Conservation (phyloP, 2,329 filamentous ascomycete species). For the Aspergillus ochraceus region DNA sequence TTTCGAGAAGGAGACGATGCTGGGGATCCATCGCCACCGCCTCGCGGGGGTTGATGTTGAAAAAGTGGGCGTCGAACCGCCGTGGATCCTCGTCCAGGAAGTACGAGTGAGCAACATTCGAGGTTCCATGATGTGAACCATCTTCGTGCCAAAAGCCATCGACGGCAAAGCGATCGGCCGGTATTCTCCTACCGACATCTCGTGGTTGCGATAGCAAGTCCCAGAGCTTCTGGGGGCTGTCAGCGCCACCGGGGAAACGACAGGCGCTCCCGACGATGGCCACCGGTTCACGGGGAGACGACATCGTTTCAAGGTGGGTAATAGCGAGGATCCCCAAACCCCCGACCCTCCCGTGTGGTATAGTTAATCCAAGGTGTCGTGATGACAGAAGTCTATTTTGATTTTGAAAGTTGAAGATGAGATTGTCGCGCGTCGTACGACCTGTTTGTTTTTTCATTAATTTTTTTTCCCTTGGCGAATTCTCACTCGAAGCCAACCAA, state of each 20-base stretch:
- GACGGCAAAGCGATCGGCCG: not conserved
- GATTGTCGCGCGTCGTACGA: not conserved
- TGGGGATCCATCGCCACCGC: constrained; percentile 26
- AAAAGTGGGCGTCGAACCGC: not conserved
- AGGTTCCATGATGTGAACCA: not conserved
- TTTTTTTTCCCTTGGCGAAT: not conserved
- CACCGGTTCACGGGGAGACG: not conserved
- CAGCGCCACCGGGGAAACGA: not conserved
- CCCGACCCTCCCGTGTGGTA: too few species aligned
- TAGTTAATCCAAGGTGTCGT: not conserved
- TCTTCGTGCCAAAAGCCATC: not conserved
- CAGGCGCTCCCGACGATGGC: not conserved
- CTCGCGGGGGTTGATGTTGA: not conserved
- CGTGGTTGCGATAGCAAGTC: not conserved
- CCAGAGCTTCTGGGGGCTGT: not conserved
- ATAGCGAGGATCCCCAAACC: not conserved
- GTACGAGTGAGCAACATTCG: not conserved
- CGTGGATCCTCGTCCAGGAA: not conserved
- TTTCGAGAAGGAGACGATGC: constrained; percentile 27
- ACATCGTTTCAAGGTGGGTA: not conserved
- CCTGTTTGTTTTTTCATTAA: not conserved
- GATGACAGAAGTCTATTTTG: not conserved
- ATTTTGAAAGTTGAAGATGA: not conserved
- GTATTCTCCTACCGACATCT: not conserved
- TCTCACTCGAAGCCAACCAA: too few species aligned